These are phyloP conservation scores for Besnoitia besnoiti DNA, from an alignment of 169 alveolate genomes.

Conservation along the genomic window DNA sequence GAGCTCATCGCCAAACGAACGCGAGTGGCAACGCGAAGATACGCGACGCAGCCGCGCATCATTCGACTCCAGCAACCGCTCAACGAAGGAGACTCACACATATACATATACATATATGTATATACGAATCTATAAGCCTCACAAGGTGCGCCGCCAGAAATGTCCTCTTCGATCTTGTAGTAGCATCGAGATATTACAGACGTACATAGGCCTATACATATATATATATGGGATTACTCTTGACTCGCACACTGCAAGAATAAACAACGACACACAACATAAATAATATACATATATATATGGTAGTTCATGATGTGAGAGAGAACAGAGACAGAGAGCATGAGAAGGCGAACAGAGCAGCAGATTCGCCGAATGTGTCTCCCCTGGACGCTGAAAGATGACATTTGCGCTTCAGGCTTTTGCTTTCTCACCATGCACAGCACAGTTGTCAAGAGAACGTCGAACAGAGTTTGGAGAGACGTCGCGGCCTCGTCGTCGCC, in stretches of 20 bases:
- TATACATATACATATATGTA: background rate
- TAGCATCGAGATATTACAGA: too few relatives aligned
- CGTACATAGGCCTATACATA: too few relatives aligned
- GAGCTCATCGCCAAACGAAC: too few relatives aligned
- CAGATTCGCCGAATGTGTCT: constrained; percentile 50
- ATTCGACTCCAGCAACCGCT: background rate
- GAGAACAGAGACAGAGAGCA: constrained; percentile 18
- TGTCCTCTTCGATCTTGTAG: too few relatives aligned
- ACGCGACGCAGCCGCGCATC: background rate
- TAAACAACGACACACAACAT: too few relatives aligned
- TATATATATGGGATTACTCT: too few relatives aligned
- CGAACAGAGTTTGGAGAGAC: constrained; percentile 51
- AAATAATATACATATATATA: too few relatives aligned
- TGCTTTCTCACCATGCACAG: constrained; percentile 42
- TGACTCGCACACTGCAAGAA: too few relatives aligned
- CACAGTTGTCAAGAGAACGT: constrained; percentile 36
- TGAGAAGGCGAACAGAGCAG: constrained; percentile 71
- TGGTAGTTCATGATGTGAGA: background rate
- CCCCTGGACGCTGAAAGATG: constrained; percentile 77
- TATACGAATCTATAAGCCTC: background rate
- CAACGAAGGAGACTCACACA: background rate
- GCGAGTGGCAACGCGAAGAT: too few relatives aligned
- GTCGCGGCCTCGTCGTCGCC: constrained; percentile 75
- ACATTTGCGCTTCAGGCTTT: too few relatives aligned
- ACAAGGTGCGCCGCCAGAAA: too few relatives aligned